Base-by-base conservation (phyloP, 129 eudicot genomes). In the Helichrysum umbraculigerum region DNA sequence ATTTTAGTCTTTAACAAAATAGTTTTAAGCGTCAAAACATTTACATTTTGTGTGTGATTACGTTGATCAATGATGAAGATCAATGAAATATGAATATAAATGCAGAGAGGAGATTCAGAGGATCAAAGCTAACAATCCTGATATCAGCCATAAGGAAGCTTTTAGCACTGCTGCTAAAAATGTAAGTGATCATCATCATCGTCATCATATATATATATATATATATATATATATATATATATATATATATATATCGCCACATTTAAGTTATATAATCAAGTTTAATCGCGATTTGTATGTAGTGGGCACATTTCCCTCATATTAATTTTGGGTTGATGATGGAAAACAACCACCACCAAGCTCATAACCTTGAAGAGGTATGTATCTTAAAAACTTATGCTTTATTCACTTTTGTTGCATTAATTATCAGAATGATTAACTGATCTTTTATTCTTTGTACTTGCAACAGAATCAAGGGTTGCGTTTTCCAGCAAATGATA, bases 221-320 rank as follows among this genome's bases (percentile, higher is more conserved):
- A 57, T 20, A 16, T 8, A 25, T 59, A 57, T 20, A 16, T 8
- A 25, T 25, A 25, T 25, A 25, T 25, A 25, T 25, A 25, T 25
- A 25, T 25, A 25, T 25, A 25, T 25, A 25, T 25, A 25, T 59
- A 57, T 20, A 16, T 8, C 9, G 7, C 8, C 50, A 9, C 50
- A 42, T 42, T 10, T 3, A 8, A 42, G 14, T 2, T 9, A 8
- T 37, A 3, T 3, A 37, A 42, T 42, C 14, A 42, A 42, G 50
- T 42, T 42, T 35, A 35, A 35, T 35, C 41, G 9, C 41, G 9
- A 35, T 35, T 35, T 74, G 14, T 25, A 11, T 76, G 7, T 21
- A 92, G 98, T 92, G 98, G 98, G 98, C 98, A 75, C 98, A 92
- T 79, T 92, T 89, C 78, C 98, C 98, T 65, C 98, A 92, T 25